Evolutionary conservation across 169 alveolate species (phyloP), one percentile per base, ranked within the genome.

Genomic region (Plasmodium relictum): DNA sequence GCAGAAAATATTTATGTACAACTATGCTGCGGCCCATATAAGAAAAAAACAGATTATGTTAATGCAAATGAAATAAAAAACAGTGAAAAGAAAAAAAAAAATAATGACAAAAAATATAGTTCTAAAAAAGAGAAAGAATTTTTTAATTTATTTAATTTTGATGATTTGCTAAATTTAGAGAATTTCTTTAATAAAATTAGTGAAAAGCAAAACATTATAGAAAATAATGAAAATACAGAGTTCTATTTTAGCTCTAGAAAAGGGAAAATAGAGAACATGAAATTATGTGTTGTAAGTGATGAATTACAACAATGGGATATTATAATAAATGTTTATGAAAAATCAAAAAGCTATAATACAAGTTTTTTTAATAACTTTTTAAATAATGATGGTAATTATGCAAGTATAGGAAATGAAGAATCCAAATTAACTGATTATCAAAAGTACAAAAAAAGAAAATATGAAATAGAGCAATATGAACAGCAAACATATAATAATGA

Each of bases 271-370:
- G 85, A 91, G 14, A 94, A 94, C 24, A 68, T 94, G 65, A 94
- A 94, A 78, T 59, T 89, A 16, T 92, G 93, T 89, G 96, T 92
- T 18, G 94, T 96, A 1, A 62, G 85, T 37, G 93, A 94, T 45
- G 89, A 92, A 18, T 88, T 68, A 71, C 96, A 96, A 86, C 98
- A 95, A 86, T 96, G 98, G 97, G 94, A 95, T 58, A 93, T 96
- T 14, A 89, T 95, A 59, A 88, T 96, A 70, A 88, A 93, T 44
- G 94, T 96, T 2, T 73, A 89, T 52, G 95, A 94, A 41, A 88
- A 89, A 91, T 56, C 88, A 74, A 20, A 71, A 14, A 12, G 20
- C 12, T 41, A 69, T 45, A 45, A 69, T 9, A 52, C 16, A n/a
- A 39, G 18, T 45, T 18, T 20, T 44, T n/a, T 69, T 45, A 18